Percentiles rank a stretch among this genome's conserved stretches.
Conservation (phyloP, 805 yeast genomes). For the Diddensiella santjacobensis region DNA sequence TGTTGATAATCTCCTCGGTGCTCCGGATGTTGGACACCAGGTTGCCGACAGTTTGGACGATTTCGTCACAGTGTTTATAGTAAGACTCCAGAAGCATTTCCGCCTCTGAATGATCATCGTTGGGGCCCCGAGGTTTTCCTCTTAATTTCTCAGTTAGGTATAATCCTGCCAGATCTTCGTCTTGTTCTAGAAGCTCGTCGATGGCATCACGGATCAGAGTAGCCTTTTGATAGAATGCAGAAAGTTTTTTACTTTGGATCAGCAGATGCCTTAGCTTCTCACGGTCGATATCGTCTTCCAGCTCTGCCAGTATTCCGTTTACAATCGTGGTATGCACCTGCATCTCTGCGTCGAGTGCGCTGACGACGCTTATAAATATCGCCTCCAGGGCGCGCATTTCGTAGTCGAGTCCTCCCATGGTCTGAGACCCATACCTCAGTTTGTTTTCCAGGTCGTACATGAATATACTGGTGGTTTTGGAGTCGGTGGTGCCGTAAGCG, state of each 20-base stretch:
- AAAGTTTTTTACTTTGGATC: conserved; percentile 78
- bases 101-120: conserved; percentile 68
- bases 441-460: conserved; percentile 76
- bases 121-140: conserved; percentile 41
- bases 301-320: conserved; percentile 64
- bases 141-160: conserved; percentile 62
- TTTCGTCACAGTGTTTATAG: conserved; percentile 86
- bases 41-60: conserved; percentile 83
- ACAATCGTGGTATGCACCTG: conserved; percentile 76
- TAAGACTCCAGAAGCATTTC: conserved; percentile 89
- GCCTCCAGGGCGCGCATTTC: conserved; percentile 90
- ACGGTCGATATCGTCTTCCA: conserved; percentile 80
- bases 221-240: conserved; percentile 81
- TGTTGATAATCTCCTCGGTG: conserved; percentile 92
- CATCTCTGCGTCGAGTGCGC: conserved; percentile 81
- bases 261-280: conserved; percentile 72
- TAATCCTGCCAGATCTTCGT: conserved; percentile 78
- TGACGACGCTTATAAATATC: conserved; percentile 72
- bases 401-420: conserved; percentile 59
- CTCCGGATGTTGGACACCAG: conserved; percentile 78
- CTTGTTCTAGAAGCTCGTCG: conserved; percentile 81
- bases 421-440: conserved; percentile 41
- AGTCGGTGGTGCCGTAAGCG: conserved; percentile 55
- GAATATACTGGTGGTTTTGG: conserved; percentile 67
- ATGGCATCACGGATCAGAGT: conserved; percentile 75